phyloP scores from a whole-genome alignment of 225 moss, liverwort and hornwort species.

The Polytrichum commune region DNA sequence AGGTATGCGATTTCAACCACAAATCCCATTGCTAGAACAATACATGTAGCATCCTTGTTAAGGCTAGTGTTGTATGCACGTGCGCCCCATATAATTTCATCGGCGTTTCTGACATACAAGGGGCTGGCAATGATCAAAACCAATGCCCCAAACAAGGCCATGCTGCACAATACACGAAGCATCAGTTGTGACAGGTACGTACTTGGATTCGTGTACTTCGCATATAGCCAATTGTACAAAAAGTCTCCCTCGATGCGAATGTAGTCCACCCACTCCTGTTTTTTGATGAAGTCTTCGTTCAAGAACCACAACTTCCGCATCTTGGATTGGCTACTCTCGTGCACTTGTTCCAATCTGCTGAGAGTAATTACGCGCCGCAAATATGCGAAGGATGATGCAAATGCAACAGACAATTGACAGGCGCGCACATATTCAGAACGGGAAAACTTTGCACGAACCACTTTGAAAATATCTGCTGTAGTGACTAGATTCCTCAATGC shows the following conservation, averaged over 20 bases:
- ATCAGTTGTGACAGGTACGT: neutral
- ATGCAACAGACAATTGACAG: conserved; percentile 1
- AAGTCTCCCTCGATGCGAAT: conserved; percentile 7
- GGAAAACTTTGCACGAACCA: neutral
- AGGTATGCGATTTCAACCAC: conserved; percentile 1
- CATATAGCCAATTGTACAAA: conserved; percentile 6
- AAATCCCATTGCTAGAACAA: conserved; percentile 11
- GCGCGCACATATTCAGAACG: neutral
- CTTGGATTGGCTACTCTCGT: neutral
- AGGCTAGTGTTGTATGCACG: neutral
- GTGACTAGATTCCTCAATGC: neutral
- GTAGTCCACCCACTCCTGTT: conserved; percentile 4
- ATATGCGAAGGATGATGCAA: conserved; percentile 1
- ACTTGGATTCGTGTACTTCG: conserved; percentile 6
- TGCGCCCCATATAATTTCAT: conserved; percentile 2
- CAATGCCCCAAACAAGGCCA: conserved; percentile 5
- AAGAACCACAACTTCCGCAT: conserved; percentile 7
- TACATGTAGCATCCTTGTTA: conserved; percentile 1
- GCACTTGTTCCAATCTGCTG: neutral
- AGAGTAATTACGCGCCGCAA: conserved; percentile 4
- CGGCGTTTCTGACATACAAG: neutral
- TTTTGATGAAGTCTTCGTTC: neutral
- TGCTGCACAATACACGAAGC: conserved; percentile 4
- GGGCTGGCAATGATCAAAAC: neutral
- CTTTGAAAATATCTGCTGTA: conserved; percentile 1